phyloP scores from a whole-genome alignment of 345 rosid genomes.

The Jatropha curcas region DNA sequence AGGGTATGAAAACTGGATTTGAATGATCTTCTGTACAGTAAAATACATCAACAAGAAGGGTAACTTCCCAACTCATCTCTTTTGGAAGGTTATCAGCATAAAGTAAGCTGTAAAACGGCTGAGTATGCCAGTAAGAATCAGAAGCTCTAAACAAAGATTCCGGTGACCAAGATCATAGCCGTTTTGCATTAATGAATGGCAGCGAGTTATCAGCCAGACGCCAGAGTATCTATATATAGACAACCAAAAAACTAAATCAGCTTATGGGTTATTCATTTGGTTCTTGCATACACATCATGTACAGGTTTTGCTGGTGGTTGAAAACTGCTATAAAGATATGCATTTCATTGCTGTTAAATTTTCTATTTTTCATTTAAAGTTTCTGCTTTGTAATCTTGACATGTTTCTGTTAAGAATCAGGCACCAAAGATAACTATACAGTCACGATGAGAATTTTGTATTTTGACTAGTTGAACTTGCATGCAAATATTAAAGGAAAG shows the following conservation, averaged over 20 bases:
- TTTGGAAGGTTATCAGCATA: slow-evolving; percentile 68
- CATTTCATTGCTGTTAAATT: no score
- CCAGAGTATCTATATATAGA: slow-evolving; percentile 59
- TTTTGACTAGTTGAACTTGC: no score
- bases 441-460: neutral
- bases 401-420: no score
- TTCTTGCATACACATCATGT: no score
- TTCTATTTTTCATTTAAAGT: no score
- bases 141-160: slow-evolving; percentile 52
- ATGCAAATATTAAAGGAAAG: no score
- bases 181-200: slow-evolving; percentile 60
- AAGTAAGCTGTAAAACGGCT: slow-evolving; percentile 64
- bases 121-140: slow-evolving; percentile 53
- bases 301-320: no score
- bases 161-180: slow-evolving; percentile 72
- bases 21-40: slow-evolving; percentile 10
- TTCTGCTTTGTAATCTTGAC: no score
- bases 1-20: neutral
- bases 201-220: slow-evolving; percentile 90
- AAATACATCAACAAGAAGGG: neutral
- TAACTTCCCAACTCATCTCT: slow-evolving; percentile 47
- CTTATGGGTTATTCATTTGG: neutral
- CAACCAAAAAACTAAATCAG: neutral
- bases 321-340: no score
- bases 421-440: neutral